A percentile compares a stretch with the other conserved stretches of the same genome.
phyloP scores from a whole-genome alignment of 306 rosid species.

The Phaseolus lunatus region DNA sequence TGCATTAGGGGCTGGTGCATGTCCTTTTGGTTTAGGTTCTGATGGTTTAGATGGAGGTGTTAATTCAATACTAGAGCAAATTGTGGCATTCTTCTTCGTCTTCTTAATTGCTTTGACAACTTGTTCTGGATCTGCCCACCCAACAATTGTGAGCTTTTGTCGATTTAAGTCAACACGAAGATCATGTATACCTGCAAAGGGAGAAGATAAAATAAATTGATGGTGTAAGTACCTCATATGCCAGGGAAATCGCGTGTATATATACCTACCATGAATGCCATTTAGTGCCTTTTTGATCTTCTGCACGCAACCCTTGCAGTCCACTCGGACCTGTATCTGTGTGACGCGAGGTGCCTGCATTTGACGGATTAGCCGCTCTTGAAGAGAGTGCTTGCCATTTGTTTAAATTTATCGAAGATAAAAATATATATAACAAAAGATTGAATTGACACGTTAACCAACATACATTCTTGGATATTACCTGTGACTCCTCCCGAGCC shows the following conservation, averaged over 20 bases:
- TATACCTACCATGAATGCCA: conserved; percentile 71
- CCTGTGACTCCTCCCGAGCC: conserved; percentile 75
- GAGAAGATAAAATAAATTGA: not conserved
- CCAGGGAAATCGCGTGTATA: conserved; percentile 1
- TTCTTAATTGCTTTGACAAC: conserved; percentile 84
- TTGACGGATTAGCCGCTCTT: conserved; percentile 34
- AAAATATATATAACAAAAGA: not conserved
- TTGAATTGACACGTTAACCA: not conserved
- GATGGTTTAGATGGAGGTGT: conserved; percentile 43
- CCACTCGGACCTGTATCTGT: conserved; percentile 85
- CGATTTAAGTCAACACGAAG: conserved; percentile 66
- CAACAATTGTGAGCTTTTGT: conserved; percentile 73
- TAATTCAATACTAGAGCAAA: conserved; percentile 61
- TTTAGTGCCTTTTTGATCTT: conserved; percentile 83
- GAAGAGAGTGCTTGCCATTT: conserved; percentile 16
- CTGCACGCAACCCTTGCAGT: conserved; percentile 93
- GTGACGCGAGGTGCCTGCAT: conserved; percentile 76
- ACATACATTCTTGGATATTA: conserved; percentile 32
- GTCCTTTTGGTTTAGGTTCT: conserved; percentile 42
- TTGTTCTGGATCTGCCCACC: conserved; percentile 90
- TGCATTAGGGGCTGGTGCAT: conserved; percentile 37
- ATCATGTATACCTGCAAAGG: conserved; percentile 78
- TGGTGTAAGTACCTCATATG: not conserved
- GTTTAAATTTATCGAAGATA: conserved; percentile 4
- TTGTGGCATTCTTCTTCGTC: conserved; percentile 79